A percentile compares a stretch with the other conserved stretches of the same genome.
Evolutionary conservation across 768 basidiomycete species (phyloP).

Genomic region (Cytidiella melzeri): DNA sequence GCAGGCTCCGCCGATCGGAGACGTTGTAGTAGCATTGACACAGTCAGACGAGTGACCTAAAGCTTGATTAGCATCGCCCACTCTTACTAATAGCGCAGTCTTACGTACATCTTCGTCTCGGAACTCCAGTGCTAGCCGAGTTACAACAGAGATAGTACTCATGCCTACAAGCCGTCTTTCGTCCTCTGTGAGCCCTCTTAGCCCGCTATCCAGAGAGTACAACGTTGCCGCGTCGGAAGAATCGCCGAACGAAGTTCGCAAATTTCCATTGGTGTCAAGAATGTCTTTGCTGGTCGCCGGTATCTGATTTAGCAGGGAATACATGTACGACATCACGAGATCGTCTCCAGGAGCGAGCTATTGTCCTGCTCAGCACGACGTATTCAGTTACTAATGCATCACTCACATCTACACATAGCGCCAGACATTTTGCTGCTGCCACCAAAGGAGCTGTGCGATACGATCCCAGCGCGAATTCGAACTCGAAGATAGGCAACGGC

Average conservation of each 20-base stretch:
- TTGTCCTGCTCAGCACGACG: background rate
- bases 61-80: background rate
- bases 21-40: constrained; percentile 90
- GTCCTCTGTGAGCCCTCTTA: constrained; percentile 71
- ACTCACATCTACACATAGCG: constrained; percentile 78
- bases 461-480: constrained; percentile 68
- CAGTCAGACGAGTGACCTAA: constrained; percentile 78
- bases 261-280: constrained; percentile 40
- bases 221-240: constrained; percentile 43
- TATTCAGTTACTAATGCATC: background rate
- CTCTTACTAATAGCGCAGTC: background rate
- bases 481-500: constrained; percentile 83
- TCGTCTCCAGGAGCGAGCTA: constrained; percentile 85
- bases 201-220: constrained; percentile 55
- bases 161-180: constrained; percentile 81
- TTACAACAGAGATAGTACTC: constrained; percentile 88
- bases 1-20: constrained; percentile 79
- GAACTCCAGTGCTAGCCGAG: constrained; percentile 83
- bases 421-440: constrained; percentile 86
- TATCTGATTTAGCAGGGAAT: constrained; percentile 91
- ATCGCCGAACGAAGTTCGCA: constrained; percentile 10
- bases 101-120: constrained; percentile 68
- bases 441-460: constrained; percentile 72
- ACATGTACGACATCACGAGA: constrained; percentile 91
- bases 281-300: constrained; percentile 78